Evolutionary conservation across 495 filamentous ascomycete genomes (phyloP), one percentile per base, ranked within the genome.

Genomic region (Hyphodiscus hymeniophilus): DNA sequence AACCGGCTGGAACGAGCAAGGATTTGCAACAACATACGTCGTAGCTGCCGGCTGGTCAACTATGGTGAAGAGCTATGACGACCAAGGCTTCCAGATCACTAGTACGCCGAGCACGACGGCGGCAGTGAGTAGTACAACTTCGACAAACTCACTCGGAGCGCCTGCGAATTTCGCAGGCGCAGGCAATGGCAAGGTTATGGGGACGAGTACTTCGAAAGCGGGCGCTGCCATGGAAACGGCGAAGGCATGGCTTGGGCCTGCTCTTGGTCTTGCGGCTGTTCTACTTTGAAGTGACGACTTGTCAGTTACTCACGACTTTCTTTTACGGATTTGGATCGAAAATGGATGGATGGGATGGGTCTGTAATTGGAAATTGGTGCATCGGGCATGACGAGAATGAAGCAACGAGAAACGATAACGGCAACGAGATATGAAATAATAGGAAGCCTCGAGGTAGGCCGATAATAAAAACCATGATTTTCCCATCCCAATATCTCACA

Each of bases 1-100:
- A n/a, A 52, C 53, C 5, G 50, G 50, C n/a, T 56, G 34, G 41
- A 44, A 60, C 34, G 22, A 56, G 18, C 45, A 26, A 11, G 57
- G 53, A 44, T 56, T 56, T 42, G 42, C 49, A 33, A 60, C 53
- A 3, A 60, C 53, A 3, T 42, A 7, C 20, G 47, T 42, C 7
- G 12, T 54, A 3, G 20, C 17, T 7, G 41, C 47, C 7, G 42
- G 57, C 1, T 51, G 23, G 26, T 11, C 44, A n/a, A 54, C 50
- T 5, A 34, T 41, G 1, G 13, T 50, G 10, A 49, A 47, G 22
- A 54, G 42, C 21, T 60, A 54, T 26, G 32, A 54, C 47, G 21
- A 50, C 15, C 45, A 60, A 22, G 53, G 57, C 17, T 57, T 57
- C 21, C 26, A 26, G 35, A 46, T 42, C 28, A 38, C 45, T 16